Percentiles rank a stretch among this genome's conserved stretches.
These are phyloP conservation scores for Penicillium freii DNA, from an alignment of 2,329 filamentous ascomycete genomes.

Conservation along the genomic window DNA sequence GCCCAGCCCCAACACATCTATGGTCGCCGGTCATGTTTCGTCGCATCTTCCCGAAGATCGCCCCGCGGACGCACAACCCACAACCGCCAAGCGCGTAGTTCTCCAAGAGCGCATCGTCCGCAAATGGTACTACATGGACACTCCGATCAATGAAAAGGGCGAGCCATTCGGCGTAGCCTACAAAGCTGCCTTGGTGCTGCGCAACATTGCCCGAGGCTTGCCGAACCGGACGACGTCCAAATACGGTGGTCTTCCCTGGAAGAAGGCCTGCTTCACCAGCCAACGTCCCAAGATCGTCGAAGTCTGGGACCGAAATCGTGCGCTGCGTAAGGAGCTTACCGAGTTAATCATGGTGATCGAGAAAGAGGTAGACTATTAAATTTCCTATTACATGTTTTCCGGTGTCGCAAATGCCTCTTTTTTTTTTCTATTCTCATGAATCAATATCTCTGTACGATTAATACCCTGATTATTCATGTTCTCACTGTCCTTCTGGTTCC, in stretches of 20 bases:
- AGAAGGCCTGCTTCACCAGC: constrained; percentile 41
- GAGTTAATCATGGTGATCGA: constrained; percentile 45
- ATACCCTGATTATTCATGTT: constrained; percentile 22
- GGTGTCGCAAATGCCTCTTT: constrained; percentile 2
- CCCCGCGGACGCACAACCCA: constrained; percentile 33
- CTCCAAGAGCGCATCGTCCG: constrained; percentile 43
- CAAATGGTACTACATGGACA: constrained; percentile 42
- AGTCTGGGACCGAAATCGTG: constrained; percentile 42
- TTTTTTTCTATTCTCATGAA: constrained; percentile 11
- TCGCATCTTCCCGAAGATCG: constrained; percentile 41
- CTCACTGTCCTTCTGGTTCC: constrained; percentile 1
- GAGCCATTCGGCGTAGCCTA: constrained; percentile 48
- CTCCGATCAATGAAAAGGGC: constrained; percentile 42
- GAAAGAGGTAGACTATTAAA: constrained; percentile 38
- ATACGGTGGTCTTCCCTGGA: constrained; percentile 37
- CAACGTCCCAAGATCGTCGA: constrained; percentile 40
- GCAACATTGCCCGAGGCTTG: constrained; percentile 47
- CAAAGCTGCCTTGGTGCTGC: constrained; percentile 48
- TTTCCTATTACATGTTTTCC: constrained; percentile 1
- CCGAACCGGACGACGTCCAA: constrained; percentile 33
- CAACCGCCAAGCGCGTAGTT: constrained; percentile 36
- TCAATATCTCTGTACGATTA: constrained; percentile 25
- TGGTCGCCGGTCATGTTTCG: constrained; percentile 42
- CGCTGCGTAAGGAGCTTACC: constrained; percentile 42
- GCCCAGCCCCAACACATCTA: constrained; percentile 36